Base-by-base conservation (phyloP, 371 early-diverging fungal genomes). In the Mortierella sp. region DNA sequence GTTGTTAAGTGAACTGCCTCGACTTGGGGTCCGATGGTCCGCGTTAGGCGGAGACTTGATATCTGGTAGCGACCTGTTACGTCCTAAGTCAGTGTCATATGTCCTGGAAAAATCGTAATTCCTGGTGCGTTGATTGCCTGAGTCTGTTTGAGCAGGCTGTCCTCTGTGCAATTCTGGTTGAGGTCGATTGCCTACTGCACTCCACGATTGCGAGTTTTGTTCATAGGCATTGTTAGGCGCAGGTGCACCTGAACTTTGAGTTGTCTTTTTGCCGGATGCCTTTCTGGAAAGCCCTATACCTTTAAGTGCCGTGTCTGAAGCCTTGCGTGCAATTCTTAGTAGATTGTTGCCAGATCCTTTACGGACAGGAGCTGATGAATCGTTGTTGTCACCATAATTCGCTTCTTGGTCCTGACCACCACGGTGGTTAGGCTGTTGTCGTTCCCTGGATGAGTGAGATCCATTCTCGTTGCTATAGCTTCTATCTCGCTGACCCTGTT, bases 251-350 rank as follows among this genome's bases (percentile, higher is more conserved):
- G 45, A 36, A 6, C 52, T 33, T 65, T 71, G 65, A 1, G 52
- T 19, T 3, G 59, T 47, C 32, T 52, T 64, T 69, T 47, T 75
- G 22, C 68, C 71, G 2, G 80, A 79, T 1, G 64, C 5, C 65
- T 72, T 80, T 41, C 81, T 72, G 45, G 45, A 47, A 38, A 80
- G 24, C 21, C 81, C 81, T 24, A 78, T 74, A 22, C 71, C 71
- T 55, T 67, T 58, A 50, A 80, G 57, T 13, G 81, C 79, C 28
- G 74, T 24, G 24, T 66, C 81, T 16, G 81, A 80, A 2, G 81
- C 81, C 62, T 75, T 63, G 9, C 81, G 81, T 0, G 81, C 81
- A 1, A 72, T 74, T n/a, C 69, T 55, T 15, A 80, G 45, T 47
- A 80, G 16, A 32, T 72, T 72, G 7, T 40, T 72, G 0, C 81